Conservation (phyloP, 2,329 filamentous ascomycete species). For the Gliomastix tumulicola region DNA sequence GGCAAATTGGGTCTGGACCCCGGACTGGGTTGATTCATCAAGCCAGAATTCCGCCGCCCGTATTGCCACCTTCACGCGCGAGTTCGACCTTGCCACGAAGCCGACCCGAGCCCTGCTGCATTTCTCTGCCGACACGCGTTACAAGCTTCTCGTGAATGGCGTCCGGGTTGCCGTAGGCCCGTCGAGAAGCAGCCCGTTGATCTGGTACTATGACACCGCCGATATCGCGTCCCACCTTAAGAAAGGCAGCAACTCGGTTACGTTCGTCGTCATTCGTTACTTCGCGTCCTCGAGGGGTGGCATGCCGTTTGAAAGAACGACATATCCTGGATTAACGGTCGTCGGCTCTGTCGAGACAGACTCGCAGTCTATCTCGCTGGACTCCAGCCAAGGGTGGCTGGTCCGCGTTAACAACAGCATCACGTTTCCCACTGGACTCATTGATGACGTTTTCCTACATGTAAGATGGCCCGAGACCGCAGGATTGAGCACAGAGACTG, state of each 20-base stretch:
- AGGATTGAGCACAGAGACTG: no score
- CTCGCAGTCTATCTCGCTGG: conserved; percentile 2
- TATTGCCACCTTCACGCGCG: conserved; percentile 20
- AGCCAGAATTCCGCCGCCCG: conserved; percentile 20
- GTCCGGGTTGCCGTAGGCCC: conserved; percentile 25
- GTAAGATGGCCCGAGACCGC: no score
- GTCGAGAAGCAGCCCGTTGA: conserved; percentile 20
- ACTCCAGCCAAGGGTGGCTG: conserved; percentile 12
- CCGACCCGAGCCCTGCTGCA: conserved; percentile 14
- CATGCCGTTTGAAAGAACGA: conserved; percentile 20
- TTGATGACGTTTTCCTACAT: conserved; percentile 32
- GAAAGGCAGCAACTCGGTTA: conserved; percentile 16
- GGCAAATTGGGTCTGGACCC: conserved; percentile 28
- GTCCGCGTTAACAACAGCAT: conserved; percentile 14
- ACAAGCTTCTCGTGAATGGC: conserved; percentile 32
- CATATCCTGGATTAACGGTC: conserved; percentile 17
- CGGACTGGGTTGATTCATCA: conserved; percentile 23
- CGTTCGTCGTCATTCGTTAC: conserved; percentile 18
- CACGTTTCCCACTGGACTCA: conserved; percentile 15
- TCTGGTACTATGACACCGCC: conserved; percentile 24
- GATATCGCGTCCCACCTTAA: conserved; percentile 17
- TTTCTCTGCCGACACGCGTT: conserved; percentile 31
- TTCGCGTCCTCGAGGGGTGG: conserved; percentile 14
- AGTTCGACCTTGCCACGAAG: conserved; percentile 9
- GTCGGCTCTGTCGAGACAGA: conserved; percentile 10